A percentile compares a stretch with the other conserved stretches of the same genome.
phyloP scores from a whole-genome alignment of 805 yeast species.

The Ogataea glucozyma region DNA sequence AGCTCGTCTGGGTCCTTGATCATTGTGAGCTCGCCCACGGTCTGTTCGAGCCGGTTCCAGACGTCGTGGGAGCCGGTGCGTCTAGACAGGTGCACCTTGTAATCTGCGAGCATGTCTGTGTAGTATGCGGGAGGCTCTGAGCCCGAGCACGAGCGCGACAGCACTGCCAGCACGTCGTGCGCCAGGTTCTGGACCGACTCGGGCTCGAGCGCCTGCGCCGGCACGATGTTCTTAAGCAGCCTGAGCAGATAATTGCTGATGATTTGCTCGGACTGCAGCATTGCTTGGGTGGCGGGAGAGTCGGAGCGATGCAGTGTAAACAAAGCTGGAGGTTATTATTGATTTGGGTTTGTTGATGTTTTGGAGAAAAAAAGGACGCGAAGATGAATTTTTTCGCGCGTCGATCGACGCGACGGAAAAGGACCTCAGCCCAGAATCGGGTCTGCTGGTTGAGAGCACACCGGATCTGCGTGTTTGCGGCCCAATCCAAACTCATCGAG shows the following conservation, averaged over 20 bases:
- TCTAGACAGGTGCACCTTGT: slow-evolving; percentile 12
- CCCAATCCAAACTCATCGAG: too few species aligned
- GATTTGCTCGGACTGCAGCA: slow-evolving; percentile 26
- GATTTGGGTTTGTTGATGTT: not conserved
- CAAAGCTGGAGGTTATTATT: slow-evolving; percentile 1
- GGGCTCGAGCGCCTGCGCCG: slow-evolving; percentile 15
- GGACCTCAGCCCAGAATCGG: not conserved
- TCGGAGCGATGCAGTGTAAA: not conserved
- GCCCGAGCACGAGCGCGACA: slow-evolving; percentile 14
- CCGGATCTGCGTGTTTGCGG: too few species aligned
- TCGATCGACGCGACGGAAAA: slow-evolving; percentile 1
- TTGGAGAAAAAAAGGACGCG: not conserved
- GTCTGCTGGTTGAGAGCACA: too few species aligned
- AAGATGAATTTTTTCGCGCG: not conserved
- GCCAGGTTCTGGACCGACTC: slow-evolving; percentile 15
- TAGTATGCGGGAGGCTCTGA: slow-evolving; percentile 3
- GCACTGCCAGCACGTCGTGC: slow-evolving; percentile 15
- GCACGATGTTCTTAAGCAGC: slow-evolving; percentile 18
- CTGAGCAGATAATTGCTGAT: slow-evolving; percentile 24
- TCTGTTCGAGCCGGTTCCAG: slow-evolving; percentile 25
- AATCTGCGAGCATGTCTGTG: slow-evolving; percentile 11
- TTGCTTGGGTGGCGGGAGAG: not conserved
- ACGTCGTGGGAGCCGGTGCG: slow-evolving; percentile 7
- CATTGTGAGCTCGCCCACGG: slow-evolving; percentile 21
- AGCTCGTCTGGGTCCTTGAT: slow-evolving; percentile 20